Conservation (phyloP, 2,329 filamentous ascomycete genomes). For the Chaetoscypha palmicola region DNA sequence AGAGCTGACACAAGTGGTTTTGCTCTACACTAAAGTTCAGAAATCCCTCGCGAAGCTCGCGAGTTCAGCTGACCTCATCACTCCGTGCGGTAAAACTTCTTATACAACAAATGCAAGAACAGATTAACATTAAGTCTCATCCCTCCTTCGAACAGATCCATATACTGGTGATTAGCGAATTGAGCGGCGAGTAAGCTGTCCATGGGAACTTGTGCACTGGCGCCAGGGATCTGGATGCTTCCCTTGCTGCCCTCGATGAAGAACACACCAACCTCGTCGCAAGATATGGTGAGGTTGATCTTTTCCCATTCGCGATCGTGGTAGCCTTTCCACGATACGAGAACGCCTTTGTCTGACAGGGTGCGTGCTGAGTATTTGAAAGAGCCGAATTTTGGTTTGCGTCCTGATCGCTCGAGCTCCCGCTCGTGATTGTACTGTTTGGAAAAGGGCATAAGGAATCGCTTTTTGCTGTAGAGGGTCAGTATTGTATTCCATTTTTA, state of each 20-base stretch:
- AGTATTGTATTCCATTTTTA: constrained; percentile 7
- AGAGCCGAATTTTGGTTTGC: constrained; percentile 93
- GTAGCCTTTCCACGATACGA: constrained; percentile 86
- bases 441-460: constrained; percentile 91
- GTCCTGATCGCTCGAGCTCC: constrained; percentile 84
- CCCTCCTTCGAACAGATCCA: constrained; percentile 82
- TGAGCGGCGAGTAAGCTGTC: constrained; percentile 94
- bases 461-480: constrained; percentile 59
- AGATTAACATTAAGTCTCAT: constrained; percentile 93
- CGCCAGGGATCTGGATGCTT: constrained; percentile 92
- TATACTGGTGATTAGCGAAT: constrained; percentile 94
- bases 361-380: constrained; percentile 94
- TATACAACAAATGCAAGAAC: constrained; percentile 92
- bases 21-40: neutral
- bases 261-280: constrained; percentile 91
- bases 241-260: constrained; percentile 84
- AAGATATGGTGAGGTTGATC: constrained; percentile 89
- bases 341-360: constrained; percentile 85
- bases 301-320: constrained; percentile 79
- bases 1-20: neutral
- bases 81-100: constrained; percentile 88
- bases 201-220: constrained; percentile 78
- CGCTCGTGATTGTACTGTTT: constrained; percentile 98
- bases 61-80: constrained; percentile 9
- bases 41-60: too few species aligned